These are phyloP conservation scores for Aspergillus novofumigatus DNA, from an alignment of 2,329 filamentous ascomycete genomes.

Conservation along the genomic window DNA sequence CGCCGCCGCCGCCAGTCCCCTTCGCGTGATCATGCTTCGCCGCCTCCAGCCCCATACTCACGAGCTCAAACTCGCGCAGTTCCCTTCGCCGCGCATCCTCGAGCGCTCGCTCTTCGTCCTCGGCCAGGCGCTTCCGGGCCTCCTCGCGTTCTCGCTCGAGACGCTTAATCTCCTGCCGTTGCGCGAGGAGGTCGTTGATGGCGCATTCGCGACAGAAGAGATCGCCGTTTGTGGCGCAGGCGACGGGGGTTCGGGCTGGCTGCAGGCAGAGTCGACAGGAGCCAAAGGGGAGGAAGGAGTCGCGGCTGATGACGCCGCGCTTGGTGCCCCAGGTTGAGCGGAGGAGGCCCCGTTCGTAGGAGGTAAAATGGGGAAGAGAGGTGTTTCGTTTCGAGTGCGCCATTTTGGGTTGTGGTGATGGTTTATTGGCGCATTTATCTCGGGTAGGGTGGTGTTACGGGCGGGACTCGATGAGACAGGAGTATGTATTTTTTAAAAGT, in stretches of 20 bases:
- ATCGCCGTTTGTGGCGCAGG: slow-evolving; percentile 73
- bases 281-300: slow-evolving; percentile 88
- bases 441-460: not conserved
- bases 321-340: slow-evolving; percentile 77
- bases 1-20: slow-evolving; percentile 2
- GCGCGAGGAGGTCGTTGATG: slow-evolving; percentile 81
- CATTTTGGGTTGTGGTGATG: slow-evolving; percentile 24
- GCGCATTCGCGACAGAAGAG: slow-evolving; percentile 96
- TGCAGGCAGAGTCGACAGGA: slow-evolving; percentile 85
- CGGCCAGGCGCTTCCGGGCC: slow-evolving; percentile 58
- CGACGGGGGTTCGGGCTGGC: slow-evolving; percentile 74
- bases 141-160: slow-evolving; percentile 63
- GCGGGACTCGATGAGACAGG: not conserved
- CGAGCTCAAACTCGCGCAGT: slow-evolving; percentile 76
- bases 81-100: slow-evolving; percentile 67
- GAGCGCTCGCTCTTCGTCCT: slow-evolving; percentile 57
- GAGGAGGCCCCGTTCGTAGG: slow-evolving; percentile 79
- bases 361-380: slow-evolving; percentile 87
- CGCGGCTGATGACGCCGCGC: slow-evolving; percentile 77
- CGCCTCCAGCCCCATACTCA: slow-evolving; percentile 63
- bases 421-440: not conserved
- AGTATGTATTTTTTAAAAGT: not conserved
- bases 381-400: slow-evolving; percentile 74
- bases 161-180: slow-evolving; percentile 87
- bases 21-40: slow-evolving; percentile 12